phyloP scores from a whole-genome alignment of 2,329 filamentous ascomycete genomes.

The Cladosporium halotolerans region DNA sequence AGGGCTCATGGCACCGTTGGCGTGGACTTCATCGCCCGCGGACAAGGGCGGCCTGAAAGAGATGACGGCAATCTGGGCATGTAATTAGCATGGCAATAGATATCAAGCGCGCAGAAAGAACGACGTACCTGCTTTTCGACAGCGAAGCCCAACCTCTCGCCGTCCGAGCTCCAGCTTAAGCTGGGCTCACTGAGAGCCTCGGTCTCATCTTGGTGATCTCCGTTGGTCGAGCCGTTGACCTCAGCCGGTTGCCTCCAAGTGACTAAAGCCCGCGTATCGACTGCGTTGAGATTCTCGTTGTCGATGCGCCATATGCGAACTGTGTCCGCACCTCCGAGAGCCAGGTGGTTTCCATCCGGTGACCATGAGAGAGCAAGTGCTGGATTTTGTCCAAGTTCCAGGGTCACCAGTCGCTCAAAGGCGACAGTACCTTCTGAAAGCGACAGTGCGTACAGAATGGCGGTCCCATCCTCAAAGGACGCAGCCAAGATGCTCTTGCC shows the following conservation, averaged over 20 bases:
- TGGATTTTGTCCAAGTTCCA: constrained; percentile 16
- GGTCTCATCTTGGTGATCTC: constrained; percentile 14
- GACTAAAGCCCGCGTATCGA: constrained; percentile 13
- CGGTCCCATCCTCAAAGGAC: constrained; percentile 6
- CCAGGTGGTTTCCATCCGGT: constrained; percentile 37
- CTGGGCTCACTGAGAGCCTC: constrained; percentile 23
- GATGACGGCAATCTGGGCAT: constrained; percentile 17
- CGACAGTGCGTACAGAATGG: neutral
- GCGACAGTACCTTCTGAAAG: neutral
- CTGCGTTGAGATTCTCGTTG: constrained; percentile 10
- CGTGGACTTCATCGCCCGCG: neutral
- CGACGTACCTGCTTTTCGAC: constrained; percentile 38
- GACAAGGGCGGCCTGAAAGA: constrained; percentile 16
- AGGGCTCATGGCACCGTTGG: constrained; percentile 7
- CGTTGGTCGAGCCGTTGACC: constrained; percentile 14
- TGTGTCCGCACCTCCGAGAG: constrained; percentile 38
- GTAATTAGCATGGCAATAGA: neutral
- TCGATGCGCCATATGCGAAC: constrained; percentile 39
- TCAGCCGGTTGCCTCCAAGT: constrained; percentile 25
- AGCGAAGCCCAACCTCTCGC: constrained; percentile 46
- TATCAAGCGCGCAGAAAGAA: neutral
- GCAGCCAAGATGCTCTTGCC: neutral
- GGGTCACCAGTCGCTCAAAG: neutral
- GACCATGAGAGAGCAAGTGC: constrained; percentile 40
- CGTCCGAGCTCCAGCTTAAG: constrained; percentile 49